These are phyloP conservation scores for Helminthosporium solani DNA, from an alignment of 2,329 filamentous ascomycete genomes.

Conservation along the genomic window DNA sequence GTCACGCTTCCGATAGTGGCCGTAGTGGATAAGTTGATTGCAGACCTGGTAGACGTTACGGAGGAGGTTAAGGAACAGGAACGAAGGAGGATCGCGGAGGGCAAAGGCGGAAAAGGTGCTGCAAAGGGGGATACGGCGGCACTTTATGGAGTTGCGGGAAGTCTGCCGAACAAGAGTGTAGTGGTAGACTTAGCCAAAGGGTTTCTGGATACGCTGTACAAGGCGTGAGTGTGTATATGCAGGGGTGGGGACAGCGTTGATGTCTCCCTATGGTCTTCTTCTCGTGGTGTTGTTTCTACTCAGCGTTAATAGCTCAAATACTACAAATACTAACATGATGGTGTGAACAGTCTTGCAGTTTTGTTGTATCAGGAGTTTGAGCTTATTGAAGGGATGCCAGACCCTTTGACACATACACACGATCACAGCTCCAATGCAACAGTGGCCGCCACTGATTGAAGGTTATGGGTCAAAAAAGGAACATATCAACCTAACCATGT, in stretches of 20 bases:
- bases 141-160: constrained; percentile 92
- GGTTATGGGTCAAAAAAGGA: too few relatives aligned
- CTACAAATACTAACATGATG: too few relatives aligned
- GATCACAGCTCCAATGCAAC: too few relatives aligned
- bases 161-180: constrained; percentile 91
- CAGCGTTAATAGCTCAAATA: too few relatives aligned
- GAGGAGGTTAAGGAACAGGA: constrained; percentile 80
- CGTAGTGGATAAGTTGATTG: constrained; percentile 75
- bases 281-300: too few relatives aligned
- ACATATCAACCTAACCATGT: not conserved
- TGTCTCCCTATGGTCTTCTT: too few relatives aligned
- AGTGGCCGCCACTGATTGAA: too few relatives aligned
- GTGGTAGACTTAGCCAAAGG: constrained; percentile 87
- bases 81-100: constrained; percentile 68
- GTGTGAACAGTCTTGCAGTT: too few relatives aligned
- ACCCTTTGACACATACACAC: too few relatives aligned
- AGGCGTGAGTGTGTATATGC: constrained; percentile 57
- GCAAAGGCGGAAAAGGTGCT: constrained; percentile 60
- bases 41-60: constrained; percentile 63
- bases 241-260: not conserved
- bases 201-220: constrained; percentile 91
- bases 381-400: too few relatives aligned
- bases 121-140: constrained; percentile 77
- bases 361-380: too few relatives aligned
- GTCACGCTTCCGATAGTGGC: constrained; percentile 84